Base-by-base conservation (phyloP, 2,329 filamentous ascomycete genomes). In the Ascocoryne sarcoides region DNA sequence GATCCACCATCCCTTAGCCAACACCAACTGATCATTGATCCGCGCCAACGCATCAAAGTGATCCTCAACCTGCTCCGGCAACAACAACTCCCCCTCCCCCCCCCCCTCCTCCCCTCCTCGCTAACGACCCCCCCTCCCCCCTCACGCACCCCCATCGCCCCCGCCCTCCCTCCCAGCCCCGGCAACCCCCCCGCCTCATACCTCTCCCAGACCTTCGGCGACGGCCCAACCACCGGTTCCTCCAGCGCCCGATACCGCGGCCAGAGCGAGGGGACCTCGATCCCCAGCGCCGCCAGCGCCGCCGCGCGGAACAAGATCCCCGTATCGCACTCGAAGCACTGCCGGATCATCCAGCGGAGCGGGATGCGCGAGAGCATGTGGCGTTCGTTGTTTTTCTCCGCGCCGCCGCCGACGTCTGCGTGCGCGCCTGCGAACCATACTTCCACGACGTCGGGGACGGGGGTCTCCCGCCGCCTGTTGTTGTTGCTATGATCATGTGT, bases 331-430 rank as follows among this genome's bases (percentile, higher is more conserved):
- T 66, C 63, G 47, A 69, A 69, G 42, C 61, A 64, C 47, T 69
- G 65, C 15, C 65, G 58, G 9, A 69, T 57, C 66, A 69, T 69
- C 66, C 66, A 69, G 2, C 65, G 60, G 3, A 69, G 56, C 4
- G 66, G 65, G 10, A 68, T 68, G 3, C 62, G 62, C 3, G 64
- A 60, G 7, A 69, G 60, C 48, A 64, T 65, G 40, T 68, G 65
- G 2, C 65, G 58, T 30, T 54, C 55, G 23, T 60, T 59, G 43
- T 68, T 67, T 2, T 50, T 42, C 3, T 65, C 62, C 2, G 65
- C 64, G 3, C 67, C 65, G 2, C 65, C 65, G n/a, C 66, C 65
- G 7, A 68, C 57, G 48, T 69, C 66, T 3, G 58, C 62, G 42
- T 68, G 65, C 55, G 9, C 65, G 4, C 66, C 66, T 1, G 60